Evolutionary conservation across 2,329 filamentous ascomycete species (phyloP).

Genomic region (Metarhizium sp.): DNA sequence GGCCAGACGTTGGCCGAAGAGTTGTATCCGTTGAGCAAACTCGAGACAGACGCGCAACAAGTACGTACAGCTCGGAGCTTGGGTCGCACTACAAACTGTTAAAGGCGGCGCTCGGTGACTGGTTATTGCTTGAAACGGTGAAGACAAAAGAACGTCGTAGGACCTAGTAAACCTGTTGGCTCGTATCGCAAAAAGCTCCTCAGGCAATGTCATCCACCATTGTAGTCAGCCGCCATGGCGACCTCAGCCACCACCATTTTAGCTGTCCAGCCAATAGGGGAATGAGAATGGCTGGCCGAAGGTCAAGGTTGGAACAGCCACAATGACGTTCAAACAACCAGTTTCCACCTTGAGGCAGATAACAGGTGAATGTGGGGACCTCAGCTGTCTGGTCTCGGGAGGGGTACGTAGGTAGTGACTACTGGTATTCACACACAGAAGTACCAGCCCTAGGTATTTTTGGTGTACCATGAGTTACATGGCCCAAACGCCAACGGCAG

Average conservation of each 20-base stretch:
- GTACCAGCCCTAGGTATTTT: no score
- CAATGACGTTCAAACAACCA: neutral
- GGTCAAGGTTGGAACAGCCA: neutral
- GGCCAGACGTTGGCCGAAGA: neutral
- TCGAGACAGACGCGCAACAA: neutral
- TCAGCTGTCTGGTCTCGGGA: no score
- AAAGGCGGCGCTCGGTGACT: neutral
- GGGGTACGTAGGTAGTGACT: no score
- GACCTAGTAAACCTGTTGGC: neutral
- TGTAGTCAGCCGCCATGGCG: neutral
- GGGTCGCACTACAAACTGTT: neutral
- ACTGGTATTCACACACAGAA: no score
- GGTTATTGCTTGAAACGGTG: neutral
- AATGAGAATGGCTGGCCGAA: neutral
- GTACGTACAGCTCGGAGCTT: neutral
- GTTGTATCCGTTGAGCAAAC: neutral
- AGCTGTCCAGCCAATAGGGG: neutral
- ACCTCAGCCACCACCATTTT: neutral
- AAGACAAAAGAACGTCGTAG: neutral
- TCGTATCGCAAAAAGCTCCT: neutral
- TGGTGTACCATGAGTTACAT: no score
- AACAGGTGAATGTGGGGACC: no score
- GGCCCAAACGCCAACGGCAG: no score
- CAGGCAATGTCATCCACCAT: neutral
- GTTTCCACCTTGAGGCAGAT: no score